Evolutionary conservation across 78 protist species (phyloP).

Genomic region (Dictyostelium firmibasis): DNA sequence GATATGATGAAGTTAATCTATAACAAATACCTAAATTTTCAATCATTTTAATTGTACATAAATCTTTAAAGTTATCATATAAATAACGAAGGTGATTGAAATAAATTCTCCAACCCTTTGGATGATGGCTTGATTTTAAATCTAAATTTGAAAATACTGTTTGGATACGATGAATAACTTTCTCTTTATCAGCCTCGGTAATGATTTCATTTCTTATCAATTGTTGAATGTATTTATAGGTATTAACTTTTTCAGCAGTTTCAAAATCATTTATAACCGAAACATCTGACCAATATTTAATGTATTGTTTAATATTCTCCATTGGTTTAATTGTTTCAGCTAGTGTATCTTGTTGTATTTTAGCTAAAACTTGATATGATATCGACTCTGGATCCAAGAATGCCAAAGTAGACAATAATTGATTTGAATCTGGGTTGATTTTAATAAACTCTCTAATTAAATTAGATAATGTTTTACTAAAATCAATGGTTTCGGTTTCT

Average conservation of each 20-base stretch:
- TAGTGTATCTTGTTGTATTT: neutral
- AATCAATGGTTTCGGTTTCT: neutral
- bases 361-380: neutral
- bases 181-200: neutral
- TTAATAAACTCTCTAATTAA: neutral
- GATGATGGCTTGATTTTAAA: neutral
- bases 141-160: neutral
- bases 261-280: neutral
- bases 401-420: neutral
- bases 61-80: neutral
- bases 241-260: neutral
- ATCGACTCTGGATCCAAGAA: neutral
- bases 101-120: slow-evolving; percentile 34
- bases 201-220: neutral
- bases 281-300: neutral
- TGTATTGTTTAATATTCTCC: neutral
- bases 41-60: neutral
- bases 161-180: neutral
- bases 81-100: neutral
- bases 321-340: neutral
- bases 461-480: neutral
- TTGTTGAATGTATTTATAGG: slow-evolving; percentile 1
- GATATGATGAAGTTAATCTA: neutral
- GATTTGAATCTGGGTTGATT: neutral
- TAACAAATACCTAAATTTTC: neutral